Evolutionary conservation across 495 filamentous ascomycete species (phyloP).

Genomic region (Letharia columbiana): DNA sequence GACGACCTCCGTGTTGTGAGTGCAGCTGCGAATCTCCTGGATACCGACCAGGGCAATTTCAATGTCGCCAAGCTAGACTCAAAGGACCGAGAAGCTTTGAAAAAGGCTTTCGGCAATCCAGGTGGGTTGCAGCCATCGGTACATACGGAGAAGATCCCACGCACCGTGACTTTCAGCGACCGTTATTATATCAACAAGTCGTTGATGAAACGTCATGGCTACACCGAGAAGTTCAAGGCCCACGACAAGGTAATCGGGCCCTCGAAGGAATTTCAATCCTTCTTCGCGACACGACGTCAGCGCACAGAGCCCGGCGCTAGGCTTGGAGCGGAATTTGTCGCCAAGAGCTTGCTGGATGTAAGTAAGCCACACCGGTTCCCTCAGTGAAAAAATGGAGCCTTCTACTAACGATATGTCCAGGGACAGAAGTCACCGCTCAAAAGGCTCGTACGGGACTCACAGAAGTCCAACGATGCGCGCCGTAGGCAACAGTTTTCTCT

Average conservation of each 20-base stretch:
- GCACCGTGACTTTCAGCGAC: not conserved
- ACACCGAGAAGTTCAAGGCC: too few relatives aligned
- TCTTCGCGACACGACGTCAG: not conserved
- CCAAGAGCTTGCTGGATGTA: slow-evolving; percentile 1
- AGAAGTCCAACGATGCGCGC: not conserved
- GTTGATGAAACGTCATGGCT: not conserved
- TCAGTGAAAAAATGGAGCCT: not conserved
- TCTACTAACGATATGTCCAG: not conserved
- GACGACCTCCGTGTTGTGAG: not conserved
- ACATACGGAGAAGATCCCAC: not conserved
- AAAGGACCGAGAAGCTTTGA: not conserved
- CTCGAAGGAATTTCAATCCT: not conserved
- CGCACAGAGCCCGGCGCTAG: not conserved
- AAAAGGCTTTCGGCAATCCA: not conserved
- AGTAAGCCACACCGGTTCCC: not conserved
- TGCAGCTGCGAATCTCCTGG: not conserved
- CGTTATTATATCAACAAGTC: not conserved
- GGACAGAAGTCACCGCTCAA: not conserved
- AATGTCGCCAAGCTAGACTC: not conserved
- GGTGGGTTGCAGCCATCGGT: not conserved
- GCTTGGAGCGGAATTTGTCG: not conserved
- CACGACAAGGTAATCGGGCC: not conserved
- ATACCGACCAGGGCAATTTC: not conserved
- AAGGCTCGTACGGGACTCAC: not conserved
- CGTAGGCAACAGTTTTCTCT: not conserved